Conservation (phyloP, 768 basidiomycete species). For the Lactarius hengduanensis region DNA sequence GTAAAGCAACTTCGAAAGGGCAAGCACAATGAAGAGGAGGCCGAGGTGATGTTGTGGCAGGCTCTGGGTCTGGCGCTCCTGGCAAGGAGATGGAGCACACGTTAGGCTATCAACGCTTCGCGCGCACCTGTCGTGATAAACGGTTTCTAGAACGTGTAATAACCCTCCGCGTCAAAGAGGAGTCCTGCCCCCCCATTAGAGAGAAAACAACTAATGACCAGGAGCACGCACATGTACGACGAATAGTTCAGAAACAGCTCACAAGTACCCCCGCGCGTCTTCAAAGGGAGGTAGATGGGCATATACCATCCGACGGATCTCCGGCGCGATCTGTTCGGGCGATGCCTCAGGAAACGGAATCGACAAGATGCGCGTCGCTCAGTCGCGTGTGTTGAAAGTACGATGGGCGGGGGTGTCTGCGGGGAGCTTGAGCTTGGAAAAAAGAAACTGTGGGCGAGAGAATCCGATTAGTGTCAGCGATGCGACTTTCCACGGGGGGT, state of each 20-base stretch:
- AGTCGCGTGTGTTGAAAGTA: slow-evolving; percentile 26
- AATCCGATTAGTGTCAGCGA: neutral
- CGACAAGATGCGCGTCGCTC: slow-evolving; percentile 23
- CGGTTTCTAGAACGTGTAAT: slow-evolving; percentile 50
- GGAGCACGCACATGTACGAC: slow-evolving; percentile 44
- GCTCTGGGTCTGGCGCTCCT: slow-evolving; percentile 41
- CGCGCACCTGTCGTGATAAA: slow-evolving; percentile 53
- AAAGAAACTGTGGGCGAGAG: slow-evolving; percentile 9
- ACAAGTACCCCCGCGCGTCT: slow-evolving; percentile 58
- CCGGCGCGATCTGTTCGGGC: slow-evolving; percentile 22
- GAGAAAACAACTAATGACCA: neutral
- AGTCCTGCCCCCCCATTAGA: slow-evolving; percentile 43
- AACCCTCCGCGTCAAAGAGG: slow-evolving; percentile 53
- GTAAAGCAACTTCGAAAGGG: slow-evolving; percentile 65
- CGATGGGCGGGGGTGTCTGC: neutral
- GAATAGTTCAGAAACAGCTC: slow-evolving; percentile 64
- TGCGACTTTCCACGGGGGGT: slow-evolving; percentile 44
- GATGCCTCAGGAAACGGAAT: slow-evolving; percentile 28
- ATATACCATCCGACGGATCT: slow-evolving; percentile 45
- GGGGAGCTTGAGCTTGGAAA: slow-evolving; percentile 2
- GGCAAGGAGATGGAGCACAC: neutral
- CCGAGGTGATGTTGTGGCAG: slow-evolving; percentile 55
- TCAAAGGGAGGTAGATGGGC: slow-evolving; percentile 52
- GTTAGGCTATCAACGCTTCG: neutral
- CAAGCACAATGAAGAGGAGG: slow-evolving; percentile 63